phyloP scores from a whole-genome alignment of 2,329 filamentous ascomycete genomes.

The Blumeriella jaapii region DNA sequence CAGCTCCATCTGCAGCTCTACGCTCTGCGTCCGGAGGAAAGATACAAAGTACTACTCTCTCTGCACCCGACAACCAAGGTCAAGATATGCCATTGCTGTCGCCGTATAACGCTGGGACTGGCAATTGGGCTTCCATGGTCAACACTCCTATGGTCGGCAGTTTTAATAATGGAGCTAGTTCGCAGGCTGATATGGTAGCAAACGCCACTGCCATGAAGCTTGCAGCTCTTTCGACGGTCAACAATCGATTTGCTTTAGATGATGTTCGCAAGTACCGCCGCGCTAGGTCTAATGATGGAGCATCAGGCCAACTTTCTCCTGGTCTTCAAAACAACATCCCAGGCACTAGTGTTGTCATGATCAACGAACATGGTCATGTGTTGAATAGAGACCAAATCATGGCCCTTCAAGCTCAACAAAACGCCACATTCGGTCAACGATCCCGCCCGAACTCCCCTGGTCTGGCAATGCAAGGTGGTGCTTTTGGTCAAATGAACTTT shows the following conservation, averaged over 20 bases:
- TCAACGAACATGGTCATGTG: slow-evolving; percentile 85
- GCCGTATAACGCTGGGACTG: slow-evolving; percentile 66
- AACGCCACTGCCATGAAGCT: slow-evolving; percentile 99
- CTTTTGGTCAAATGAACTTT: slow-evolving; percentile 57
- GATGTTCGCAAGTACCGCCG: slow-evolving; percentile 95
- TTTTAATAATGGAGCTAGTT: slow-evolving; percentile 49
- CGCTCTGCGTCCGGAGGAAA: slow-evolving; percentile 63
- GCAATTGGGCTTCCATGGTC: slow-evolving; percentile 97
- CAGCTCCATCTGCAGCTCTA: slow-evolving; percentile 60
- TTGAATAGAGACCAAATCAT: slow-evolving; percentile 77
- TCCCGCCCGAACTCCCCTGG: slow-evolving; percentile 87
- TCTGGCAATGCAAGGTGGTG: slow-evolving; percentile 62
- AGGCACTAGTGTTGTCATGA: slow-evolving; percentile 77
- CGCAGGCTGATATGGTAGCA: slow-evolving; percentile 92
- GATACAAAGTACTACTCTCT: slow-evolving; percentile 73
- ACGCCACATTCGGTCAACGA: slow-evolving; percentile 51
- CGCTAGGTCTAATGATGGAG: slow-evolving; percentile 75
- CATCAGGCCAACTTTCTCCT: slow-evolving; percentile 53
- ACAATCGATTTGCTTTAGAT: slow-evolving; percentile 93
- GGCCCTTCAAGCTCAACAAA: slow-evolving; percentile 58
- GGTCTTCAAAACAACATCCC: slow-evolving; percentile 54
- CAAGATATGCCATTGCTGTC: slow-evolving; percentile 76
- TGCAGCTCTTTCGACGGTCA: slow-evolving; percentile 90
- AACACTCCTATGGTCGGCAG: slow-evolving; percentile 92
- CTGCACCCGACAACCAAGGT: slow-evolving; percentile 54